phyloP scores from a whole-genome alignment of 306 rosid genomes.

The Cicer judaicum region DNA sequence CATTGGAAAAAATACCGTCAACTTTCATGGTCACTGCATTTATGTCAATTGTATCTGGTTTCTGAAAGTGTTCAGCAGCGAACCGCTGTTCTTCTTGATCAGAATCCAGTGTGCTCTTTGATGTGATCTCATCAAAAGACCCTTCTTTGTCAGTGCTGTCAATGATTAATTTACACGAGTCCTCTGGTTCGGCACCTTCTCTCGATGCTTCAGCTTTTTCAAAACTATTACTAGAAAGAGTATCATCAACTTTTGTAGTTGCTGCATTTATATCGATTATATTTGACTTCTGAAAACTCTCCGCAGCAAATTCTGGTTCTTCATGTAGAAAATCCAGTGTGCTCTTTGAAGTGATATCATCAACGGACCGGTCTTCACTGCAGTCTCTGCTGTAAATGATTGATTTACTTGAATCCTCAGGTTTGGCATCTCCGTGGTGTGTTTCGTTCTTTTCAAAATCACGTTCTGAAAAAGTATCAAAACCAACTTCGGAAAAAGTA shows the following conservation, averaged over 20 bases:
- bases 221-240: conserved; percentile 17
- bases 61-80: conserved; percentile 44
- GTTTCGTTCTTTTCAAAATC: conserved; percentile 41
- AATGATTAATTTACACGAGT: conserved; percentile 42
- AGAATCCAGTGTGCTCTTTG: conserved; percentile 51
- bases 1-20: conserved; percentile 33
- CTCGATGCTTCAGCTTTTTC: conserved; percentile 44
- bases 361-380: background rate
- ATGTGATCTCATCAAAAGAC: conserved; percentile 44
- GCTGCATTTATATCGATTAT: conserved; percentile 44
- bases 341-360: conserved; percentile 43
- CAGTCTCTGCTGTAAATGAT: conserved; percentile 22
- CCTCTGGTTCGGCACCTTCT: conserved; percentile 45
- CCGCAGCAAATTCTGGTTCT: conserved; percentile 46
- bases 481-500: conserved; percentile 6
- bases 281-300: conserved; percentile 41
- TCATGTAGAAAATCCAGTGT: conserved; percentile 44
- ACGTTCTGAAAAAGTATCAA: background rate
- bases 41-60: conserved; percentile 51
- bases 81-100: conserved; percentile 46
- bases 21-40: conserved; percentile 44
- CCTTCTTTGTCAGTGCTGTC: conserved; percentile 21
- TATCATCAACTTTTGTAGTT: conserved; percentile 36
- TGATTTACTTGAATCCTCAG: conserved; percentile 48
- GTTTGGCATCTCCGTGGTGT: conserved; percentile 45